These are phyloP conservation scores for Carex parvula DNA, from an alignment of 176 grass and related monocot genomes.

Conservation along the genomic window DNA sequence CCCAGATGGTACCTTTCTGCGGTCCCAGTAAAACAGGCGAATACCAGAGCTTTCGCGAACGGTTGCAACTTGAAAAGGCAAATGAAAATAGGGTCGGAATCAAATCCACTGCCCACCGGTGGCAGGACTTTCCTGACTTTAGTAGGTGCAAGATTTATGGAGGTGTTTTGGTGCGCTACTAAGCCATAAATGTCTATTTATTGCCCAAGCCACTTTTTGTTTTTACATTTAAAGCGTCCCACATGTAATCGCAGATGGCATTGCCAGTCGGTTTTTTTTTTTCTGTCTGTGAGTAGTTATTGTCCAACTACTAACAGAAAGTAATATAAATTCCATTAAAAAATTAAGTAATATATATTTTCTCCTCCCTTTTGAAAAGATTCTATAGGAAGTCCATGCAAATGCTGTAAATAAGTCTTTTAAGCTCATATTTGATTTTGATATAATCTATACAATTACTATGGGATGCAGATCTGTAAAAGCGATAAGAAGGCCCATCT, in stretches of 20 bases:
- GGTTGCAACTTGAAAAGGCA: not conserved
- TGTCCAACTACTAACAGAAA: slow-evolving; percentile 4
- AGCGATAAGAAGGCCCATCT: not conserved
- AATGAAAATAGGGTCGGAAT: not conserved
- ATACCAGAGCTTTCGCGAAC: not conserved
- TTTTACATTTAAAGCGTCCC: not conserved
- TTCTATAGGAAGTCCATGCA: not conserved
- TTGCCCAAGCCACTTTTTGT: not conserved
- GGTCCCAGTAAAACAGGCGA: not conserved
- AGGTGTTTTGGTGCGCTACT: not conserved
- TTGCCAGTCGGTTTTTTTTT: not conserved
- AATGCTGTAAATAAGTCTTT: not conserved
- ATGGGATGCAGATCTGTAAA: not conserved
- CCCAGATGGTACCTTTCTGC: not conserved
- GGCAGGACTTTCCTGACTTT: no score
- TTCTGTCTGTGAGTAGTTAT: slow-evolving; percentile 18
- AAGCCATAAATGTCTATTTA: not conserved
- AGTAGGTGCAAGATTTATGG: not conserved
- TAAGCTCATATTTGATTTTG: not conserved
- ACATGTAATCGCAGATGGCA: not conserved
- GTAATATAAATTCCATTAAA: not conserved
- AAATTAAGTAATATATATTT: not conserved
- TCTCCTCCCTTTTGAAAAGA: not conserved
- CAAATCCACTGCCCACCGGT: no score
- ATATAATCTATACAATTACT: not conserved